A percentile compares a stretch with the other conserved stretches of the same genome.
Conservation (phyloP, 345 rosid species). For the Syzygium jambos region DNA sequence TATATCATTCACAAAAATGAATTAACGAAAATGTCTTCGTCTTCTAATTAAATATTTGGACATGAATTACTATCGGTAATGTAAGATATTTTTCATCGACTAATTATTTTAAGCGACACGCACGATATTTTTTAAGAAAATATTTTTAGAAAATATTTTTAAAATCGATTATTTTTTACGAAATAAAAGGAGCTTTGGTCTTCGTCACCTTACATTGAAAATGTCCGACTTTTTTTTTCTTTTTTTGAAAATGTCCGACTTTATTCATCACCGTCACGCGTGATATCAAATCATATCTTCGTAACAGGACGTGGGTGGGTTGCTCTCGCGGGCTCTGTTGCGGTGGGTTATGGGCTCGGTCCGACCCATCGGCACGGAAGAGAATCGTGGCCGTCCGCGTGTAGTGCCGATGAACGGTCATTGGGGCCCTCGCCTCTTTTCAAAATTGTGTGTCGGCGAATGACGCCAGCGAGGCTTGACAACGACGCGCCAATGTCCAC, state of each 20-base stretch:
- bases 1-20: too few species aligned
- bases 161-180: too few species aligned
- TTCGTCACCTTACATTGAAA: not conserved
- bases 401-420: not conserved
- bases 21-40: too few species aligned
- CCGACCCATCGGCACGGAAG: not conserved
- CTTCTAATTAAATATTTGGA: too few species aligned
- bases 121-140: too few species aligned
- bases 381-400: not conserved
- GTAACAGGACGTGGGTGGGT: not conserved
- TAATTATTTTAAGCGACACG: too few species aligned
- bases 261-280: not conserved
- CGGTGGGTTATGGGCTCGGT: not conserved
- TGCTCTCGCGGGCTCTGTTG: not conserved
- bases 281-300: not conserved
- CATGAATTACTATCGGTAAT: too few species aligned
- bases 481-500: slow-evolving; percentile 2
- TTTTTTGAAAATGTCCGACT: not conserved
- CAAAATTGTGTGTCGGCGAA: slow-evolving; percentile 24
- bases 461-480: slow-evolving; percentile 9
- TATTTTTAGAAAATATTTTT: too few species aligned
- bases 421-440: not conserved
- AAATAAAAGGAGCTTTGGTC: not conserved
- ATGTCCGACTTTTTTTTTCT: not conserved
- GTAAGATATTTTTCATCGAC: too few species aligned